A percentile compares a stretch with the other conserved stretches of the same genome.
Evolutionary conservation across 2,329 filamentous ascomycete genomes (phyloP).

Genomic region (Clathrospora elynae): DNA sequence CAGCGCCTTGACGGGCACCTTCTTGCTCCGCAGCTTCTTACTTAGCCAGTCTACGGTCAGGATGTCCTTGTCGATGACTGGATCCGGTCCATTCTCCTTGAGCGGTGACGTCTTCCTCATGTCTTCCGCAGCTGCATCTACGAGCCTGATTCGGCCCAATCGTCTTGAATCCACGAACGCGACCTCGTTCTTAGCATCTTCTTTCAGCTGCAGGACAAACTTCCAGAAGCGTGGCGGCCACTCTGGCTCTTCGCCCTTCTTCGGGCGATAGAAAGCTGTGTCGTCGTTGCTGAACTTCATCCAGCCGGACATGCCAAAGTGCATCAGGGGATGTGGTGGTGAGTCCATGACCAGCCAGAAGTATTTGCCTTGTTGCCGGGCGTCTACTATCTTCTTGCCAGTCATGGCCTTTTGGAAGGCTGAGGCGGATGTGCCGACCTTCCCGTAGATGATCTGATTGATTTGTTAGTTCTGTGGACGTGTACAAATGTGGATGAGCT

Average conservation of each 20-base stretch:
- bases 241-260: conserved; percentile 61
- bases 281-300: conserved; percentile 81
- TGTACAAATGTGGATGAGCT: not conserved
- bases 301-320: conserved; percentile 80
- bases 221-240: conserved; percentile 95
- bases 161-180: conserved; percentile 86
- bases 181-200: conserved; percentile 64
- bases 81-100: conserved; percentile 92
- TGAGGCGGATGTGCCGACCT: conserved; percentile 78
- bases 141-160: conserved; percentile 77
- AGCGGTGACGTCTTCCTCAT: conserved; percentile 80
- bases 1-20: conserved; percentile 86
- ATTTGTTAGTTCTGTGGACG: not conserved
- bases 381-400: conserved; percentile 72
- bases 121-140: conserved; percentile 76
- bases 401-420: conserved; percentile 75
- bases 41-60: conserved; percentile 78
- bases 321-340: conserved; percentile 85
- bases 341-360: conserved; percentile 85
- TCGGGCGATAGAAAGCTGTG: conserved; percentile 76
- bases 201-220: conserved; percentile 72
- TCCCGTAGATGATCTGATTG: conserved; percentile 76
- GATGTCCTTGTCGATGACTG: conserved; percentile 77
- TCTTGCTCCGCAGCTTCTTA: conserved; percentile 73
- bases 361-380: conserved; percentile 92